phyloP scores from a whole-genome alignment of 2,329 filamentous ascomycete genomes.

The Nemania sp. region DNA sequence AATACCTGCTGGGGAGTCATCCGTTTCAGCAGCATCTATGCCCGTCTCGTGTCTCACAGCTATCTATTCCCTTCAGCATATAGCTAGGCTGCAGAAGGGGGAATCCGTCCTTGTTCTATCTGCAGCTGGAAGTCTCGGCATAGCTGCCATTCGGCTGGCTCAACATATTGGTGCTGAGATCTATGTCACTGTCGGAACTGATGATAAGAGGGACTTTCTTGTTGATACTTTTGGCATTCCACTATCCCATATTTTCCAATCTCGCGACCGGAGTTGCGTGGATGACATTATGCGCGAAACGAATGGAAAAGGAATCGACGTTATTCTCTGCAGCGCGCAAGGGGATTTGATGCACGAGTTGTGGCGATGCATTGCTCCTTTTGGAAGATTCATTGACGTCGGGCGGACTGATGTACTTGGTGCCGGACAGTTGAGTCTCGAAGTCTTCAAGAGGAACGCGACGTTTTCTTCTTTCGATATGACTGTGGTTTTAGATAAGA shows the following conservation, averaged over 20 bases:
- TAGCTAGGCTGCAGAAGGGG: constrained; percentile 12
- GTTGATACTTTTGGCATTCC: constrained; percentile 2
- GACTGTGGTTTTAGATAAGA: constrained; percentile 15
- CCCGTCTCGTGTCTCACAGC: constrained; percentile 22
- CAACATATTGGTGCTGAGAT: constrained; percentile 17
- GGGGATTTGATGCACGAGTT: constrained; percentile 26
- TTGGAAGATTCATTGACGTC: constrained; percentile 27
- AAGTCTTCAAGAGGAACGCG: constrained; percentile 22
- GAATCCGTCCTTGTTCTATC: constrained; percentile 24
- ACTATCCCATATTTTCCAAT: constrained; percentile 14
- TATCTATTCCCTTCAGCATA: constrained; percentile 11
- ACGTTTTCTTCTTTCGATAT: constrained; percentile 30
- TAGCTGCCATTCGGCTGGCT: constrained; percentile 18
- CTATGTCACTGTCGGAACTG: constrained; percentile 23
- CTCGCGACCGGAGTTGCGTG: not conserved
- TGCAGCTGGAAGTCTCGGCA: constrained; percentile 16
- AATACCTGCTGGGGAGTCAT: not conserved
- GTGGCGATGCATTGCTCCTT: constrained; percentile 9
- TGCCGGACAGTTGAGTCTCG: constrained; percentile 8
- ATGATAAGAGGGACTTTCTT: constrained; percentile 12
- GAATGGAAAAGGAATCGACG: constrained; percentile 15
- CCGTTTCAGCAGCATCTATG: constrained; percentile 1
- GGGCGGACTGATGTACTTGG: constrained; percentile 19
- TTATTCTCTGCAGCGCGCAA: constrained; percentile 16
- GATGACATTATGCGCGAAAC: constrained; percentile 8